Conservation (phyloP, 2,329 filamentous ascomycete species). For the Fusarium succisae region DNA sequence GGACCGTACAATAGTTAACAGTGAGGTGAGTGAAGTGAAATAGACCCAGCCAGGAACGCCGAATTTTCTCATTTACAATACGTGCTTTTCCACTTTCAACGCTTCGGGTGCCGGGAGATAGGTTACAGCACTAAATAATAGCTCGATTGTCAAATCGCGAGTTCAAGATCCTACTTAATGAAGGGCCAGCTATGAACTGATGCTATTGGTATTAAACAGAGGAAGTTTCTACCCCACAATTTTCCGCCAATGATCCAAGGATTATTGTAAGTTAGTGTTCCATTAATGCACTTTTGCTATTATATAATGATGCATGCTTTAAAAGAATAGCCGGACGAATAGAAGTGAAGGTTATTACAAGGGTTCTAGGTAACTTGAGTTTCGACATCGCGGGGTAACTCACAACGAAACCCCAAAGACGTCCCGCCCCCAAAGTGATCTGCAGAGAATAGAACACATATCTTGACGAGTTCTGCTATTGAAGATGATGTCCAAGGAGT, state of each 20-base stretch:
- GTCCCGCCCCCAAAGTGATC: not conserved
- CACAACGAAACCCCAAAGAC: not conserved
- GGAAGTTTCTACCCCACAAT: not conserved
- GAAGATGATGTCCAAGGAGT: not conserved
- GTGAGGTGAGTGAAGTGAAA: not conserved
- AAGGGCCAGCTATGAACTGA: not conserved
- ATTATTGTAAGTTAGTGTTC: not conserved
- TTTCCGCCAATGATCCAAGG: not conserved
- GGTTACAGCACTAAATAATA: rapidly evolving
- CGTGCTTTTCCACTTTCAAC: too few species aligned
- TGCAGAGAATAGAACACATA: not conserved
- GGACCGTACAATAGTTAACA: rapidly evolving
- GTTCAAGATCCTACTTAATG: too few species aligned
- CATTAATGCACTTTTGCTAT: not conserved
- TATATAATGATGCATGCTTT: not conserved
- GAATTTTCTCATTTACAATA: too few species aligned
- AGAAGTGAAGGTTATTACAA: not conserved
- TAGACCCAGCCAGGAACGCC: rapidly evolving
- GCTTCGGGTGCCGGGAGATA: rapidly evolving
- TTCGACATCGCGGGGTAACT: not conserved
- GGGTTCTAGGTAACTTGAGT: not conserved
- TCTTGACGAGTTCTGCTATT: not conserved
- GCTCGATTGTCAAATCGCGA: too few species aligned
- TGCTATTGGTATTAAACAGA: too few species aligned
- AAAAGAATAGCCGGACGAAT: not conserved